phyloP scores from a whole-genome alignment of 768 basidiomycete species.

The Termitomyces sp. region DNA sequence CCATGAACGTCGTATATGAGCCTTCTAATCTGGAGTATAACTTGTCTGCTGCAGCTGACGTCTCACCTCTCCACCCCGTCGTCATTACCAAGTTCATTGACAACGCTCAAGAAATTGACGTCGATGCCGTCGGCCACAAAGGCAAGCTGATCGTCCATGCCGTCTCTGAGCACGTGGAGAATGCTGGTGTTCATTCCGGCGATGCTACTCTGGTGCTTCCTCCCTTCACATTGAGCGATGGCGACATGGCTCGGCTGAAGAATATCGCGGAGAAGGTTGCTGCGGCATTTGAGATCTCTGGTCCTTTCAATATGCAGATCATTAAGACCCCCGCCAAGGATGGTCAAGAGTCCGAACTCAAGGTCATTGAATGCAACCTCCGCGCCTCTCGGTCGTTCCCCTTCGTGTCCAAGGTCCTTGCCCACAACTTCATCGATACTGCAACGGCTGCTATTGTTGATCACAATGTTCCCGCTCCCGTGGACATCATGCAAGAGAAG shows the following conservation, averaged over 20 bases:
- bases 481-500: conserved; percentile 87
- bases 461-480: conserved; percentile 81
- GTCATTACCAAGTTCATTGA: conserved; percentile 99
- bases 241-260: conserved; percentile 86
- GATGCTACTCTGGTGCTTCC: conserved; percentile 97
- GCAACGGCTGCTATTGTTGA: conserved; percentile 86
- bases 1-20: conserved; percentile 98
- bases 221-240: conserved; percentile 72
- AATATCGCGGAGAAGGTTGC: conserved; percentile 94
- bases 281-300: conserved; percentile 91
- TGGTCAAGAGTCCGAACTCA: conserved; percentile 61
- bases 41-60: conserved; percentile 93
- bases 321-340: conserved; percentile 72
- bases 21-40: conserved; percentile 87
- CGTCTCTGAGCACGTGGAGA: conserved; percentile 97
- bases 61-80: conserved; percentile 95
- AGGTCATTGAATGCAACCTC: conserved; percentile 98
- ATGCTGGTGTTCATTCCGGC: conserved; percentile 97
- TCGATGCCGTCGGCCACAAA: conserved; percentile 93
- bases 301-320: conserved; percentile 99
- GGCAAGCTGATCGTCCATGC: conserved; percentile 93
- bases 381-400: conserved; percentile 98
- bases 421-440: conserved; percentile 94
- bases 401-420: conserved; percentile 97
- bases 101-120: conserved; percentile 95